These are phyloP conservation scores for Hyaloscypha finlandica DNA, from an alignment of 495 filamentous ascomycete genomes.

Conservation along the genomic window DNA sequence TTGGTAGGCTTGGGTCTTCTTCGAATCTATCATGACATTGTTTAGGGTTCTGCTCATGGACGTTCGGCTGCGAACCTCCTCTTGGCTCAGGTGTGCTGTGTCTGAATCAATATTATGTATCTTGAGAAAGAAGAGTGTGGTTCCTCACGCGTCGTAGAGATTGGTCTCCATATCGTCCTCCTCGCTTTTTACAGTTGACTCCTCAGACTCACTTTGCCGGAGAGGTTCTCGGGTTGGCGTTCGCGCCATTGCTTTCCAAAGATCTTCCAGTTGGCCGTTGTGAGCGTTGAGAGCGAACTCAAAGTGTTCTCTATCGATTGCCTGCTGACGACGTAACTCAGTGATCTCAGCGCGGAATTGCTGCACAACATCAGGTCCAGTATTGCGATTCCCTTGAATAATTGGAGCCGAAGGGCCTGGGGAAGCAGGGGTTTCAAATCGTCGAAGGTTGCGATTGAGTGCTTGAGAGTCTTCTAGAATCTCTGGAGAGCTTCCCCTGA, in stretches of 20 bases:
- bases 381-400: no score
- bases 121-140: not conserved
- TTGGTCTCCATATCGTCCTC: not conserved
- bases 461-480: not conserved
- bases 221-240: no score
- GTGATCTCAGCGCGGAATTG: not conserved
- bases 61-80: not conserved
- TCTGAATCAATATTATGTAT: not conserved
- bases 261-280: not conserved
- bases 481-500: not conserved
- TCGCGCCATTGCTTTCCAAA: not conserved
- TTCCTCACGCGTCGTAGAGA: not conserved
- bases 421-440: no score
- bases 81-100: not conserved
- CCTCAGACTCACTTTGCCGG: not conserved
- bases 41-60: not conserved
- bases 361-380: no score
- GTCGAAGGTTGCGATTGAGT: not conserved
- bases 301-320: not conserved
- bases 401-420: no score
- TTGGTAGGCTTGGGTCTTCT: not conserved
- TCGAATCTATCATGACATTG: not conserved
- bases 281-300: not conserved
- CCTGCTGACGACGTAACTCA: not conserved
- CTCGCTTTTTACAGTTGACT: not conserved